Conservation (phyloP, 2,329 filamentous ascomycete genomes). For the Sporothrix brunneoviolacea region DNA sequence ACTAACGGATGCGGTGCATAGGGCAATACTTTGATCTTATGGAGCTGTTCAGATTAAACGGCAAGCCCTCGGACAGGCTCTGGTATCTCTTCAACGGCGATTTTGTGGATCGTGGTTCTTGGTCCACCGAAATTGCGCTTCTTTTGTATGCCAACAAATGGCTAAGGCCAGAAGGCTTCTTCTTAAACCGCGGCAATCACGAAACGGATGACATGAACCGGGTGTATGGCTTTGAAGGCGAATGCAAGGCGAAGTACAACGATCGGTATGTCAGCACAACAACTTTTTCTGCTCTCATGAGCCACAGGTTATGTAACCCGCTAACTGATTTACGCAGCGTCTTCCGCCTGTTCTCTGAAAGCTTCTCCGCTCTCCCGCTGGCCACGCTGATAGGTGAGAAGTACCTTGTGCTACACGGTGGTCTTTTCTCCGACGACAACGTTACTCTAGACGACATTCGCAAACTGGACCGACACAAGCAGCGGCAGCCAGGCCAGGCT, state of each 20-base stretch:
- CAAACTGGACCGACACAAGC: constrained; percentile 34
- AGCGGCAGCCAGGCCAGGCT: constrained; percentile 62
- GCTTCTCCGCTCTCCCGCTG: constrained; percentile 87
- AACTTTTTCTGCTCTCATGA: constrained; percentile 17
- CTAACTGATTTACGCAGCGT: too few species aligned
- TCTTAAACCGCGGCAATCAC: constrained; percentile 96
- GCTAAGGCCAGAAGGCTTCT: constrained; percentile 80
- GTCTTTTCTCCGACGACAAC: constrained; percentile 92
- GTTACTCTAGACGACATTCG: constrained; percentile 88
- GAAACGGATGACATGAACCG: constrained; percentile 99
- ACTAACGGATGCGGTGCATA: constrained; percentile 31
- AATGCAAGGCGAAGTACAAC: constrained; percentile 97
- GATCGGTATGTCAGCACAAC: constrained; percentile 58
- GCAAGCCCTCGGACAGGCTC: constrained; percentile 75
- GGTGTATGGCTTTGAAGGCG: constrained; percentile 96
- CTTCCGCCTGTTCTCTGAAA: constrained; percentile 97
- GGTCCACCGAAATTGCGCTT: constrained; percentile 95
- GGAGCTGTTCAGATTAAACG: constrained; percentile 91
- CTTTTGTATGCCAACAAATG: constrained; percentile 95
- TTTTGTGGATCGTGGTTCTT: constrained; percentile 95
- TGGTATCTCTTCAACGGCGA: constrained; percentile 98
- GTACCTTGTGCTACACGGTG: constrained; percentile 88
- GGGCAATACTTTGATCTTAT: constrained; percentile 97
- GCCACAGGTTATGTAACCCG: too few species aligned
- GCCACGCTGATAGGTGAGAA: constrained; percentile 88